Evolutionary conservation across 176 grass and related monocot genomes (phyloP), one percentile per base, ranked within the genome.

Genomic region (Oryza glaberrima): DNA sequence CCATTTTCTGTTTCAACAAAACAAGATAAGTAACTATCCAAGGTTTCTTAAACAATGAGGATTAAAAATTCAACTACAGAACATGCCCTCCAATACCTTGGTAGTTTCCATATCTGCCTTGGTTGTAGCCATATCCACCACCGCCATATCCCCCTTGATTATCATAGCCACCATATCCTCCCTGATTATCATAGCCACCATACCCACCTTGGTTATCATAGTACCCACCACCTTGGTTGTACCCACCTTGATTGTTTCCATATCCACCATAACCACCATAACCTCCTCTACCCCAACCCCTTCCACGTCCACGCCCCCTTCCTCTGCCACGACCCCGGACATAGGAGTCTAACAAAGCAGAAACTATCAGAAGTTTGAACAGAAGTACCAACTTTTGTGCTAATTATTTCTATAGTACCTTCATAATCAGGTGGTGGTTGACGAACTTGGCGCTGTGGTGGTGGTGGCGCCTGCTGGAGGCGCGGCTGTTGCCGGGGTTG

Each of bases 271-370:
- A 92, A n/a, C 86, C 79, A 14, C 79, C 88, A 68, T 94, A 94
- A 65, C 87, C 84, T 85, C 92, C 90, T 91, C 89, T 88, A 30
- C 85, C 89, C 92, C 92, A 94, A 72, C 89, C 89, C 73, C 92
- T 91, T 79, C 89, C 92, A 88, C 88, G 89, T 45, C 83, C 92
- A 32, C 84, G 81, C 30, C 66, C 71, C 77, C 88, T 91, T 68
- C 88, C 88, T 90, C 87, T 81, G 45, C 92, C 92, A 81, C 83
- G 83, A 38, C 86, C 89, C 67, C 74, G 81, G 54, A 70, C 78
- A 87, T 89, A 94, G 26, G 84, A 82, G 72, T 94, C 92, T 94
- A 71, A 77, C 38, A 78, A 47, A 66, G 58, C 47, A 44, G 44
- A 3, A 56, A 76, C 72, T 52, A 87, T 60, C 6, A 79, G 5